Conservation (phyloP, 208 protist species). For the Crithidia thermophila region DNA sequence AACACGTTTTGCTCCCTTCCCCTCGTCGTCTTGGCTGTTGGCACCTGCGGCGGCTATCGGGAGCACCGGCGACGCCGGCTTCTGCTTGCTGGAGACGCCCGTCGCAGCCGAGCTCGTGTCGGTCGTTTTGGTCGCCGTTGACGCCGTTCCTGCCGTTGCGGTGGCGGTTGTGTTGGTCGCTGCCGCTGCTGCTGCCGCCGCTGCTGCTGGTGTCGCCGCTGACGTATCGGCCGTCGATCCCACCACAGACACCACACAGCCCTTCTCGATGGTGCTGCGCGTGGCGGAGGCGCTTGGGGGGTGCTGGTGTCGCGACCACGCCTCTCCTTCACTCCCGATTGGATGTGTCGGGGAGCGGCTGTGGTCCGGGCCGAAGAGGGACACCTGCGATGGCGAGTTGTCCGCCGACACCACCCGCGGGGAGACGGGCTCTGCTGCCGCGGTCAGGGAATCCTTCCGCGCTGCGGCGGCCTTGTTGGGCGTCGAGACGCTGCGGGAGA, state of each 20-base stretch:
- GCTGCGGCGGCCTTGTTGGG: no score
- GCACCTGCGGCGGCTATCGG: slow-evolving; percentile 14
- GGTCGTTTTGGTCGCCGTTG: no score
- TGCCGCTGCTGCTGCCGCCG: neutral
- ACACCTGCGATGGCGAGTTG: neutral
- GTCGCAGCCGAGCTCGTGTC: no score
- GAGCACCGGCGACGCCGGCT: neutral
- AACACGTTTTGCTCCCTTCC: neutral
- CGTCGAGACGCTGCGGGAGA: no score
- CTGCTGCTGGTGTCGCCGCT: neutral
- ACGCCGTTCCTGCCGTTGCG: no score
- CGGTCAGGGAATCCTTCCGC: no score
- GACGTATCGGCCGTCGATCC: neutral
- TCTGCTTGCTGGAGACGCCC: neutral
- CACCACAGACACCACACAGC: slow-evolving; percentile 11
- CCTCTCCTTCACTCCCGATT: no score
- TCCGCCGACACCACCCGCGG: neutral
- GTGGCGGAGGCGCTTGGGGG: neutral
- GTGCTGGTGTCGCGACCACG: no score
- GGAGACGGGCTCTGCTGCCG: no score
- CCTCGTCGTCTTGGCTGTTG: neutral
- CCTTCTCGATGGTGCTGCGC: slow-evolving; percentile 7
- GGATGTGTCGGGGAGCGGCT: neutral
- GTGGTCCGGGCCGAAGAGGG: slow-evolving; percentile 6
- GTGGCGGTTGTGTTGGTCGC: no score